Evolutionary conservation across 352 stramenopile genomes (phyloP), one percentile per base, ranked within the genome.

Genomic region (Pythium grandisporangium): DNA sequence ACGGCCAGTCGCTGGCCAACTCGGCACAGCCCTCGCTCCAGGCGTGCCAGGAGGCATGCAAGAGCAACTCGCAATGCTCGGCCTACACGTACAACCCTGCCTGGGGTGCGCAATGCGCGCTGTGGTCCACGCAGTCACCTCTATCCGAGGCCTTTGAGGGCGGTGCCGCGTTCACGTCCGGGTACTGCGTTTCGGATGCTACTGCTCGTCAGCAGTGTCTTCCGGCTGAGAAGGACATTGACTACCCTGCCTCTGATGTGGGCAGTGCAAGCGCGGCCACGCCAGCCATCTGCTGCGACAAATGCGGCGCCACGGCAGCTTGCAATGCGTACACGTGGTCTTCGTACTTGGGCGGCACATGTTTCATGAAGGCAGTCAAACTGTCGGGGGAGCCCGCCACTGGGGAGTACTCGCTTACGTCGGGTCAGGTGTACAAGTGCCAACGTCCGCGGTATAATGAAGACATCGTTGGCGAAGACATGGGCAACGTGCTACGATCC

Each of bases 401-500:
- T 32, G 27, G 27, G 8, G 10, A 8, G 10, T 8, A 14, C 27
- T 14, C 8, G 10, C 10, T 32, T 14, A 8, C 8, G 14, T 32
- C 27, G 27, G 27, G 27, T 32, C 8, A 32, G 27, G 27, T 32
- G 8, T 32, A 32, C 27, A 32, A 32, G 27, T 32, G 27, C 27
- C 14, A 8, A 8, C 27, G 27, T 14, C 27, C 27, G 27, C 10
- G 10, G 34, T 39, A 24, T 16, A 16, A 39, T 16, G 20, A 8
- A 10, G 34, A 32, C 14, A 32, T 32, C 14, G 14, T 14, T 32
- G 27, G 27, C 14, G 8, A 42, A 48, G 20, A 69, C 26, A 14
- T 71, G 70, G 17, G 67, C 63, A 58, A 23, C 2, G 63, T 60
- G 22, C 70, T 66, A 0, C 60, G 57, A 30, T 55, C 58, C 1